Conservation (phyloP, 129 eudicot species). For the Kitagawia praeruptora region DNA sequence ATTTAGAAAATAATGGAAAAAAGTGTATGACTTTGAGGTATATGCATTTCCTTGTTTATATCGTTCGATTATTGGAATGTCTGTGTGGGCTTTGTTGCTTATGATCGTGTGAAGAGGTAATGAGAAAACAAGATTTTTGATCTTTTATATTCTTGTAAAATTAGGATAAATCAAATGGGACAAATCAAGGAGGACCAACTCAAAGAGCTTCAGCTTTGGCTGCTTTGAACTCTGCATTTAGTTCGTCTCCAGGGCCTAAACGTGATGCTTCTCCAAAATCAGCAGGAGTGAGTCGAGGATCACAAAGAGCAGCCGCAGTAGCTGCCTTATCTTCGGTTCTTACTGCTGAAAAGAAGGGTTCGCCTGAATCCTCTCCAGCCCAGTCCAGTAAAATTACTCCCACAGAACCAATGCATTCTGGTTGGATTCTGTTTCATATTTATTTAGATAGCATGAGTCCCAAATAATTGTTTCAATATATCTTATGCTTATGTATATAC, state of each 20-base stretch:
- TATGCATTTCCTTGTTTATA: neutral
- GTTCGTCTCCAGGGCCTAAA: conserved; percentile 52
- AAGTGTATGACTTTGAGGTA: neutral
- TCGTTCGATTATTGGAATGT: neutral
- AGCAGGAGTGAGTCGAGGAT: conserved; percentile 49
- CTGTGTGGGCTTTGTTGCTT: neutral
- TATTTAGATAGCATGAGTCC: neutral
- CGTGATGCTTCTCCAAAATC: conserved; percentile 45
- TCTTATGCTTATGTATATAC: neutral
- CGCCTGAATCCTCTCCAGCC: conserved; percentile 66
- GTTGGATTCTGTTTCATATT: conserved; percentile 18
- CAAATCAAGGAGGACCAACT: conserved; percentile 85
- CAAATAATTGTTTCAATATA: neutral
- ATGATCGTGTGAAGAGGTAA: neutral
- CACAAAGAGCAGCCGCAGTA: conserved; percentile 99
- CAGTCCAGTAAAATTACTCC: conserved; percentile 60
- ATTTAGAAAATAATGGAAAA: neutral
- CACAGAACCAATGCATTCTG: conserved; percentile 47
- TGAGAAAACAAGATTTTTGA: neutral
- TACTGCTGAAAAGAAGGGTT: conserved; percentile 78
- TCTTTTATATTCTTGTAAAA: conserved; percentile 19
- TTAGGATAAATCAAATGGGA: conserved; percentile 45
- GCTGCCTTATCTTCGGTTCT: conserved; percentile 94
- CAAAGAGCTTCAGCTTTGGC: conserved; percentile 99
- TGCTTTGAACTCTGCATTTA: conserved; percentile 78